Base-by-base conservation (phyloP, 1,284 basidiomycete species). In the Leccinum olivaceoglutinosum region DNA sequence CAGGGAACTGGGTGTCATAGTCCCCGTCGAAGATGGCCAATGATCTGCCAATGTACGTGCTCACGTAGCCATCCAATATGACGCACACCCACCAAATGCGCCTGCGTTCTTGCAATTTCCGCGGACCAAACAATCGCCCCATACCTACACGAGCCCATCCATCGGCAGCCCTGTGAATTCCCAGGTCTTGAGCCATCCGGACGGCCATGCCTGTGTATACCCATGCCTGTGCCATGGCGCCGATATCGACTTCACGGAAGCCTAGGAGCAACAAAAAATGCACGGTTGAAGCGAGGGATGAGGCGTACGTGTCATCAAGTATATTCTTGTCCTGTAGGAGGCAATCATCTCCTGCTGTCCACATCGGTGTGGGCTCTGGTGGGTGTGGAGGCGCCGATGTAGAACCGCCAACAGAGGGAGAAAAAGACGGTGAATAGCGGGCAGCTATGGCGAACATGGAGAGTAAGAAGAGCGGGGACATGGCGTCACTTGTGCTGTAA, bases 171-270 rank as follows among this genome's bases (percentile, higher is more conserved):
- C 91, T 85, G 73, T 93, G 92, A 80, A 94, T 84, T 10, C 92
- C 92, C 62, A 94, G 75, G 74, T 94, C 92, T 76, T 94, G 92
- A 12, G 92, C 93, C 88, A 91, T 91, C 46, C 89, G 80, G 49
- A 91, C 86, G 1, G 86, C 88, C 85, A 90, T 88, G 7, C 90
- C 90, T 21, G 87, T 82, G 71, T 88, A 92, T 16, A 87, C 81
- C 93, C 93, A 94, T 39, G 90, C 88, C 75, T 90, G 85, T 9
- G 89, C 87, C 93, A 93, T 94, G 14, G 89, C 89, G 29, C 93
- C 93, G 63, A 93, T 90, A 2, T 92, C 92, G 38, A 93, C 84
- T 75, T 94, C 92, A 18, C 92, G 82, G 73, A 90, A 93, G 8
- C 88, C 88, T 75, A 94, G 82, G 29, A 94, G 79, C 5, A 94